Base-by-base conservation (phyloP, 1,284 basidiomycete species). In the Apiotrichum akiyoshidainum region DNA sequence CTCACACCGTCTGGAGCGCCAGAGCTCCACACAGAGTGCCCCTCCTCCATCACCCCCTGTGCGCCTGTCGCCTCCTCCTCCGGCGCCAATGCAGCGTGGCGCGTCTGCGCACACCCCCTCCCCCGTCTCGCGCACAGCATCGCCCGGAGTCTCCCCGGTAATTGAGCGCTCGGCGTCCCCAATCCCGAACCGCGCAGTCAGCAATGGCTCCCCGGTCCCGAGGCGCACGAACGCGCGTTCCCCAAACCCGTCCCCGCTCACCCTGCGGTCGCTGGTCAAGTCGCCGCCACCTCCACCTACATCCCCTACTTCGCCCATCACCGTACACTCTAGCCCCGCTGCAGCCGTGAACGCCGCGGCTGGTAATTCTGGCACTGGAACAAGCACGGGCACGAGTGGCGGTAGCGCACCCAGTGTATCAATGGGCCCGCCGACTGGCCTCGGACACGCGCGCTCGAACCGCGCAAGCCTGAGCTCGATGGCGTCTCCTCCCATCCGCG, bases 401-500 rank as follows among this genome's bases (percentile, higher is more conserved):
- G 26, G 26, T 7, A 31, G 26, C 26, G 26, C 26, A 31, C 26
- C 26, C 7, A 7, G 26, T n/a, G n/a, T n/a, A n/a, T n/a, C n/a
- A 31, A 31, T 7, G 3, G 10, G n/a, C 35, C 19, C 49, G 4
- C 33, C 47, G 7, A 14, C 52, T 11, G 37, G 45, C 5, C 46
- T 12, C 3, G 37, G 19, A 7, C 21, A 21, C 37, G 10, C 21
- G 22, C 45, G 37, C 26, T 47, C 46, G 19, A 55, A 52, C 39
- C 53, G 55, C 19, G 10, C 46, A 22, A 52, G 50, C 31, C 33
- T 48, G 7, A 48, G 17, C 41, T 54, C 57, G 16, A 54, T 54
- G 0, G 55, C 59, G 5, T 60, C 61, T 0, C 60, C 64, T 10
- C 60, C 64, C 0, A 17, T 53, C 13, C 60, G 63, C 10, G 63